Percentiles rank a stretch among this genome's conserved stretches.
Evolutionary conservation across 2,329 filamentous ascomycete species (phyloP).

Genomic region (Ceratocystis albifundus): DNA sequence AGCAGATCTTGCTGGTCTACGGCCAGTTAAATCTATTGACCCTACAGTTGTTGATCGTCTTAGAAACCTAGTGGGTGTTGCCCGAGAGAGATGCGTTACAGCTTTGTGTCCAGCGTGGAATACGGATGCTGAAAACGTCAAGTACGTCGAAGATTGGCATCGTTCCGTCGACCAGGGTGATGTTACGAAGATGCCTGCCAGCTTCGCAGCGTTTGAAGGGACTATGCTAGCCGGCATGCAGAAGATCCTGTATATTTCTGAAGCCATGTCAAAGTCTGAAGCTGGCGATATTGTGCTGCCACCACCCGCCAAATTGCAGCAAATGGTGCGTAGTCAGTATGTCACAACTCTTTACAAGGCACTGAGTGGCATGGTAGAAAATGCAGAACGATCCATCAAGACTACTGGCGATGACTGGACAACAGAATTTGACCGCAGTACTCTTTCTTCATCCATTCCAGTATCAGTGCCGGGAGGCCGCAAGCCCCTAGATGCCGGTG

Average conservation of each 20-base stretch:
- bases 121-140: conserved; percentile 83
- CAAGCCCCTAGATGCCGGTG: conserved; percentile 43
- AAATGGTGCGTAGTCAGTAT: conserved; percentile 85
- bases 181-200: conserved; percentile 78
- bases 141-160: conserved; percentile 87
- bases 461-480: conserved; percentile 28
- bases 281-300: conserved; percentile 69
- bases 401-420: conserved; percentile 53
- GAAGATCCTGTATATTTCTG: conserved; percentile 86
- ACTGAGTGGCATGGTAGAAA: conserved; percentile 91
- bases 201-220: conserved; percentile 76
- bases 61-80: conserved; percentile 59
- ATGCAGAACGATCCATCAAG: conserved; percentile 65
- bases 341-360: conserved; percentile 90
- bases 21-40: conserved; percentile 48
- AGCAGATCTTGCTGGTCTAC: conserved; percentile 69
- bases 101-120: conserved; percentile 88
- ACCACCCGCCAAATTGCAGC: conserved; percentile 74
- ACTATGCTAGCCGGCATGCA: conserved; percentile 77
- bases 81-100: conserved; percentile 73
- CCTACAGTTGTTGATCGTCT: conserved; percentile 57
- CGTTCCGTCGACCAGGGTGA: conserved; percentile 70
- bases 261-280: conserved; percentile 64
- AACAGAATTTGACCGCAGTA: conserved; percentile 33
- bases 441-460: conserved; percentile 24